phyloP scores from a whole-genome alignment of 306 rosid genomes.

The Begonia masoniana region DNA sequence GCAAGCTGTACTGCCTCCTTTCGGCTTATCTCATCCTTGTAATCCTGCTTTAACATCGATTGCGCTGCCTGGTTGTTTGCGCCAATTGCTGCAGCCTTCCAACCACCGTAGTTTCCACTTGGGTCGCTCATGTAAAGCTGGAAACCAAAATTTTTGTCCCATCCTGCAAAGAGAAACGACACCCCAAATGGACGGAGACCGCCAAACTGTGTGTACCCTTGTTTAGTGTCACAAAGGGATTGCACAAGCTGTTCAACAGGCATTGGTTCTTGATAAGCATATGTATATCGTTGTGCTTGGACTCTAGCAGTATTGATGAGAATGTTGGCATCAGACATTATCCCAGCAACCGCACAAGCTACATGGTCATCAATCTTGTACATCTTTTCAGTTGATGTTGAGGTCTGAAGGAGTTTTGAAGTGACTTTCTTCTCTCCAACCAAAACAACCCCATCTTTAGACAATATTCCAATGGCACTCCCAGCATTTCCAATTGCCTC shows the following conservation, averaged over 20 bases:
- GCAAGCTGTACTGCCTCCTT: conserved; percentile 30
- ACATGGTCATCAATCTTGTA: conserved; percentile 26
- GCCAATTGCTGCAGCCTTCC: conserved; percentile 30
- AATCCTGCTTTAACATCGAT: conserved; percentile 26
- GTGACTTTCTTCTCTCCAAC: conserved; percentile 30
- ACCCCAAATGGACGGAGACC: conserved; percentile 31
- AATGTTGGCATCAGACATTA: conserved; percentile 35
- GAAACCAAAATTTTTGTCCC: conserved; percentile 26
- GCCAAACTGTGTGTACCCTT: conserved; percentile 29
- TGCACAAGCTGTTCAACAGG: conserved; percentile 31
- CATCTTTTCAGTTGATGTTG: conserved; percentile 29
- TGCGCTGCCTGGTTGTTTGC: conserved; percentile 34
- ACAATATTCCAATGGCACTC: conserved; percentile 23
- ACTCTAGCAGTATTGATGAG: conserved; percentile 28
- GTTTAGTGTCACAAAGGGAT: conserved; percentile 29
- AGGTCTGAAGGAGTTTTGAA: conserved; percentile 25
- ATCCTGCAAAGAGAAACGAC: conserved; percentile 25
- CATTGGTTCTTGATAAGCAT: conserved; percentile 26
- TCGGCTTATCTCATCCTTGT: conserved; percentile 27
- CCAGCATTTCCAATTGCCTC: conserved; percentile 35
- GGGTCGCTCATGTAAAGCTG: conserved; percentile 32
- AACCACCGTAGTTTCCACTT: conserved; percentile 30
- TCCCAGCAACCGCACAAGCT: conserved; percentile 30
- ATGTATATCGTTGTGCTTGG: conserved; percentile 23
- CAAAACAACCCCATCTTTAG: conserved; percentile 29